A percentile compares a stretch with the other conserved stretches of the same genome.
Conservation (phyloP, 306 rosid species). For the Lathyrus aphaca region DNA sequence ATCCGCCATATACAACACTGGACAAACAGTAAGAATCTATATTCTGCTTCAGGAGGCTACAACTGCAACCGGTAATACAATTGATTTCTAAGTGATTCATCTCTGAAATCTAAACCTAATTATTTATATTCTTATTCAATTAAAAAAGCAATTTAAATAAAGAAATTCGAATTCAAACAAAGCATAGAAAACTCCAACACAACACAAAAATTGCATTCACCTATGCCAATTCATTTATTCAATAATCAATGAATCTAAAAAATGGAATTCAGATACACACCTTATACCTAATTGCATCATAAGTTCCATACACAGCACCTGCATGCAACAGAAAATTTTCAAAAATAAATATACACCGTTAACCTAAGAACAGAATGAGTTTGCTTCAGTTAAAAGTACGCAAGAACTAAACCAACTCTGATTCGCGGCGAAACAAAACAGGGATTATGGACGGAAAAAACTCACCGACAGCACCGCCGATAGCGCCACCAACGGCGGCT, state of each 20-base stretch:
- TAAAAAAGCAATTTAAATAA: background rate
- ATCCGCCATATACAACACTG: no score
- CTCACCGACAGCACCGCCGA: constrained; percentile 64
- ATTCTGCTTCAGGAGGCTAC: background rate
- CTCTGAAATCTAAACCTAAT: constrained; percentile 16
- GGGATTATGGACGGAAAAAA: background rate
- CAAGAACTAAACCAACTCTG: background rate
- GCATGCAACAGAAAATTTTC: background rate
- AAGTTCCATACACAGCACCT: constrained; percentile 62
- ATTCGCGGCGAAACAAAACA: background rate
- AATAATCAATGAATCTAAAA: constrained; percentile 4
- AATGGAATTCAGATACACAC: constrained; percentile 30
- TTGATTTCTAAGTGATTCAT: constrained; percentile 9
- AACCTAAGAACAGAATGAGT: constrained; percentile 23
- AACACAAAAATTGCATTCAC: constrained; percentile 4
- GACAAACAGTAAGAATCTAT: background rate
- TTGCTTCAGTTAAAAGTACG: constrained; percentile 2
- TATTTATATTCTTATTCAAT: background rate
- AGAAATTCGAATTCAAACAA: background rate
- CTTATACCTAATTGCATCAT: constrained; percentile 56
- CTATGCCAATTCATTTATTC: constrained; percentile 30
- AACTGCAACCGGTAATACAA: background rate
- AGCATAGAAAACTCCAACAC: background rate
- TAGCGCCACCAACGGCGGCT: constrained; percentile 61
- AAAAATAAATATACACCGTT: constrained; percentile 17